Evolutionary conservation across 2,329 filamentous ascomycete species (phyloP), one percentile per base, ranked within the genome.

Genomic region (Colletotrichum tropicale): DNA sequence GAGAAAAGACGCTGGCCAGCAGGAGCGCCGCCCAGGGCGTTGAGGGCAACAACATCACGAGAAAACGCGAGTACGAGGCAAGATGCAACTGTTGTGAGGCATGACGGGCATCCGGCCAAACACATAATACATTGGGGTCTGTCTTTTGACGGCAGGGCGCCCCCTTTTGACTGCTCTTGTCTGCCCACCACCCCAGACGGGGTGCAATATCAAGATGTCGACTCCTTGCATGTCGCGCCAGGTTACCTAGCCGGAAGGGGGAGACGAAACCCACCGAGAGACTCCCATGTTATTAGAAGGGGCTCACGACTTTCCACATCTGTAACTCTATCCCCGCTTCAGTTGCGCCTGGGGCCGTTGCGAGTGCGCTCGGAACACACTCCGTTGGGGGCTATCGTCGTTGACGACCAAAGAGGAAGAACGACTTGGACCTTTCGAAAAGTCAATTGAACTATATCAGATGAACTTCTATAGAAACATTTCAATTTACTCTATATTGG

Each of bases 1-100:
- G 24, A 61, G 48, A 75, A 69, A 76, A 58, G 74, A 75, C 60
- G 74, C 74, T 74, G 71, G 71, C 74, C 71, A 76, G 66, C 65
- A 74, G 65, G 60, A 74, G 60, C 65, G 70, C 65, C 71, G 52
- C 43, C 70, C 70, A 75, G 30, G 71, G 71, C 74, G 65, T 60
- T 66, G 66, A 61, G 24, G 66, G 65, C 38, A 70, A 70, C 71
- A 76, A 73, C 74, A 76, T 76, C 70, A 76, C 71, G 52, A 76
- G 24, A 60, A 24, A 34, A 66, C 52, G 60, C 66, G 66, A 70
- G 66, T 30, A 43, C 21, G 61, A 58, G n/a, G 48, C 16, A 43
- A 62, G 34, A 30, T 62, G 34, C 65, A 70, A 66, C 32, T 74
- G 52, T 64, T 32, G 65, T 30, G 71, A 70, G 55, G 71, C 74